Evolutionary conservation across 192 early-diverging fungal species (phyloP).

Genomic region (Thamnidium elegans): DNA sequence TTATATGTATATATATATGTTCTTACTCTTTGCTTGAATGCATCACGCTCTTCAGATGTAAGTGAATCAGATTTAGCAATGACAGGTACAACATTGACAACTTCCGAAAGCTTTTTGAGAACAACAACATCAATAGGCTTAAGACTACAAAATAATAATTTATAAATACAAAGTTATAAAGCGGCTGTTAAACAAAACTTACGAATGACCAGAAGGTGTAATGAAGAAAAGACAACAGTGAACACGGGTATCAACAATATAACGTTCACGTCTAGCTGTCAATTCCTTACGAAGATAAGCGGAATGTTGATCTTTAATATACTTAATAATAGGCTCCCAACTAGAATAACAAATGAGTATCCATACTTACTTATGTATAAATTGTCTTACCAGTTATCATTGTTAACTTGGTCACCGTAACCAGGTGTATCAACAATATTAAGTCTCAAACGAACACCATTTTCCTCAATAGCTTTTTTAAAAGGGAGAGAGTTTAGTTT

Average conservation of each 20-base stretch:
- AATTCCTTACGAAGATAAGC: slow-evolving; percentile 92
- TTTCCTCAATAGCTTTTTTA: slow-evolving; percentile 85
- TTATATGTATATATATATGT: not conserved
- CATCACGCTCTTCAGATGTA: slow-evolving; percentile 78
- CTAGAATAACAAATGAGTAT: slow-evolving; percentile 52
- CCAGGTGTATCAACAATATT: slow-evolving; percentile 98
- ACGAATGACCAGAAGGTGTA: slow-evolving; percentile 91
- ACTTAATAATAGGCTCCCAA: slow-evolving; percentile 97
- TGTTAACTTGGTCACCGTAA: slow-evolving; percentile 98
- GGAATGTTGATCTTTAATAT: slow-evolving; percentile 98
- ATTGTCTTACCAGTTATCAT: slow-evolving; percentile 89
- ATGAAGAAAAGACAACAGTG: slow-evolving; percentile 97
- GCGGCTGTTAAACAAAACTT: too few species aligned
- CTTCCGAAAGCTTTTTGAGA: slow-evolving; percentile 78
- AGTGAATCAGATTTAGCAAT: slow-evolving; percentile 89
- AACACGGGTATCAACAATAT: slow-evolving; percentile 92
- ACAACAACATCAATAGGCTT: slow-evolving; percentile 88
- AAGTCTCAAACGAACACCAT: slow-evolving; percentile 87
- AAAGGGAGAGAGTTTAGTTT: not conserved
- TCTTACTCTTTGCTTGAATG: slow-evolving; percentile 73
- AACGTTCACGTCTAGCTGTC: slow-evolving; percentile 78
- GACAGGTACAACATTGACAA: slow-evolving; percentile 84
- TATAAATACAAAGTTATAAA: too few species aligned
- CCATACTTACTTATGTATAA: too few species aligned
- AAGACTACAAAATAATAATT: slow-evolving; percentile 62